These are phyloP conservation scores for Triticum monococcum DNA, from an alignment of 176 grass and related monocot genomes.

Conservation along the genomic window DNA sequence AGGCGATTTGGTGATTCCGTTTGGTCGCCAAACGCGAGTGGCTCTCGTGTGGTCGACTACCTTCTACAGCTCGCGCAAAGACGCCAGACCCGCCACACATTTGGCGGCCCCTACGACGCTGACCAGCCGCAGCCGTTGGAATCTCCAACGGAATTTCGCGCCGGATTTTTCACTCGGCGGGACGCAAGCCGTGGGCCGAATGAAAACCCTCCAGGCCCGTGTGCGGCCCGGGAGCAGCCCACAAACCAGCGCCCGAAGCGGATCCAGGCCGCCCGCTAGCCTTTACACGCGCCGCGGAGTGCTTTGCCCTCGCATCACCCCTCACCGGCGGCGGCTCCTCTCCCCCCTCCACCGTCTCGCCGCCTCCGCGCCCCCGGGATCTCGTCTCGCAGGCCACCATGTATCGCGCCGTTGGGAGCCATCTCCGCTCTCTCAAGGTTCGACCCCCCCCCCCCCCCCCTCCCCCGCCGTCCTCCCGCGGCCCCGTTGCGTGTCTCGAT, in stretches of 20 bases:
- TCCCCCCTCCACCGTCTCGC: not conserved
- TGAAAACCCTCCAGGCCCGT: not conserved
- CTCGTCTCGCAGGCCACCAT: slow-evolving; percentile 31
- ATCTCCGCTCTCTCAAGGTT: slow-evolving; percentile 62
- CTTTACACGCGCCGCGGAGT: slow-evolving; percentile 11
- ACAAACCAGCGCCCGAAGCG: not conserved
- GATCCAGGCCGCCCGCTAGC: not conserved
- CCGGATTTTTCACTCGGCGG: not conserved
- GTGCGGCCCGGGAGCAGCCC: not conserved
- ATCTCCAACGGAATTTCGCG: not conserved
- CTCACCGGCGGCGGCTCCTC: slow-evolving; percentile 14
- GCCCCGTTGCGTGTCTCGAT: not conserved
- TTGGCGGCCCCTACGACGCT: too few relatives aligned
- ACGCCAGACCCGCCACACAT: too few relatives aligned
- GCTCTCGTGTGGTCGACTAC: too few relatives aligned
- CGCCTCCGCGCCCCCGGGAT: not conserved
- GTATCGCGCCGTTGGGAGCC: slow-evolving; percentile 42
- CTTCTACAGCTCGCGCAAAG: too few relatives aligned
- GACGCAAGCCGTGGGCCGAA: not conserved
- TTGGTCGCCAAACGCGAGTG: too few relatives aligned
- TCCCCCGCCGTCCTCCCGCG: not conserved
- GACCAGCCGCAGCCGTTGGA: not conserved
- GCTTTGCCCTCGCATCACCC: not conserved
- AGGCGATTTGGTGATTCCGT: too few relatives aligned
- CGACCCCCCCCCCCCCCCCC: not conserved